Conservation (phyloP, 305 asterid species). For the Fraxinus velutina region DNA sequence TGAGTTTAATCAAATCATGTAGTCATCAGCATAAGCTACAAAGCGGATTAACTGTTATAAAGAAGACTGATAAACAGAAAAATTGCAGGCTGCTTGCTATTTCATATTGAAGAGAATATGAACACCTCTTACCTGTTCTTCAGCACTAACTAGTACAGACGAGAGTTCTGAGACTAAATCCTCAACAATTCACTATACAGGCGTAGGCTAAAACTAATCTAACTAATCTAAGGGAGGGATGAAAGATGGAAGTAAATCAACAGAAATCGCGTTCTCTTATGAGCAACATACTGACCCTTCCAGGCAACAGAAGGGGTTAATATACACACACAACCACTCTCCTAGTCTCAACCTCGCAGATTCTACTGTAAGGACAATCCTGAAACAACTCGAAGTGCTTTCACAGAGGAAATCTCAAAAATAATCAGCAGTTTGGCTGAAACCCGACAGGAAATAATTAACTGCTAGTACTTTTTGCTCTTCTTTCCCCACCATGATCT, state of each 20-base stretch:
- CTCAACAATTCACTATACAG: conserved; percentile 27
- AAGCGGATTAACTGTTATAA: background rate
- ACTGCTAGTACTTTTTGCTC: conserved; percentile 33
- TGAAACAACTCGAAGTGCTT: background rate
- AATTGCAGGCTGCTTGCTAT: conserved; percentile 11
- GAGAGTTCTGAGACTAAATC: conserved; percentile 1
- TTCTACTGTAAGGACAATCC: conserved; percentile 8
- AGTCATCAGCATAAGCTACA: background rate
- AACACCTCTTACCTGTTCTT: conserved; percentile 18
- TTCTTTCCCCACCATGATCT: conserved; percentile 85
- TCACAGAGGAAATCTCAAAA: background rate
- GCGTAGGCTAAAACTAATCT: conserved; percentile 11
- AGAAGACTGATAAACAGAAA: background rate
- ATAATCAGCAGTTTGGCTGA: conserved; percentile 14
- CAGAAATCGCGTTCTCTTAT: conserved; percentile 4
- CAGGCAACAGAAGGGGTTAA: conserved; percentile 26
- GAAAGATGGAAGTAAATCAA: background rate
- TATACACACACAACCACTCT: conserved; percentile 18
- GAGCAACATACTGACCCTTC: conserved; percentile 19
- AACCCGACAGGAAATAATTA: background rate
- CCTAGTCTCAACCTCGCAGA: conserved; percentile 12
- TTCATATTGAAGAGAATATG: conserved; percentile 12
- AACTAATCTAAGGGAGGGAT: background rate
- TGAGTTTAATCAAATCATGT: background rate
- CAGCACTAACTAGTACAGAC: conserved; percentile 25